These are phyloP conservation scores for Arbutus unedo DNA, from an alignment of 148 eudicot genomes.

Conservation along the genomic window DNA sequence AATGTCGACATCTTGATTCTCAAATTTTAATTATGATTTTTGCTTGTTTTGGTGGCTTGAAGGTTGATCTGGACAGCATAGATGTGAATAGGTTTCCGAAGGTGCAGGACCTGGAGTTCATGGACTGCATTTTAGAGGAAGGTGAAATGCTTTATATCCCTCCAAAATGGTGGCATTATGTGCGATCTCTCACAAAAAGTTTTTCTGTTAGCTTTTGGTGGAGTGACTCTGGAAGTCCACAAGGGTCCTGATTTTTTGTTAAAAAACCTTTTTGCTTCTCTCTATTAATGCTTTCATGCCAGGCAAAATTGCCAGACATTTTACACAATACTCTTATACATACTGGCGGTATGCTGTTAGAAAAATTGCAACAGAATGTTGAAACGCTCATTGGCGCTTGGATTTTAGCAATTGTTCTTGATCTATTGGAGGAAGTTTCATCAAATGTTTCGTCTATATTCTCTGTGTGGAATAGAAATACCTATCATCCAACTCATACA, in stretches of 20 bases:
- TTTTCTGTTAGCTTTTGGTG: constrained; percentile 99
- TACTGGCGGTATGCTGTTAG: background rate
- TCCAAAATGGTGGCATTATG: constrained; percentile 99
- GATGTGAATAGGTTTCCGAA: constrained; percentile 68
- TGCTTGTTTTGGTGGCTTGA: constrained; percentile 14
- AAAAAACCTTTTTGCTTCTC: constrained; percentile 12
- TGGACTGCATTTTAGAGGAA: constrained; percentile 89
- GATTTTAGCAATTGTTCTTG: background rate
- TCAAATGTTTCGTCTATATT: background rate
- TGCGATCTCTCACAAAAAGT: constrained; percentile 78
- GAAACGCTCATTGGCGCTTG: background rate
- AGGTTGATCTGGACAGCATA: constrained; percentile 88
- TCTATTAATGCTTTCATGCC: background rate
- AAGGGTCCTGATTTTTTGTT: constrained; percentile 21
- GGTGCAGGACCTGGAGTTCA: constrained; percentile 65
- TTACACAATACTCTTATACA: background rate
- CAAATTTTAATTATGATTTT: background rate
- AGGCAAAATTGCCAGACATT: background rate
- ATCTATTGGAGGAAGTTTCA: background rate
- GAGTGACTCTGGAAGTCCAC: constrained; percentile 50
- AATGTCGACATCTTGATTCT: background rate
- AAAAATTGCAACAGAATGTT: background rate
- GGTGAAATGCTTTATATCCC: constrained; percentile 99
- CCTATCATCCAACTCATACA: background rate
- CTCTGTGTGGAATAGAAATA: background rate